phyloP scores from a whole-genome alignment of 345 rosid genomes.

The Cochlearia excelsa region DNA sequence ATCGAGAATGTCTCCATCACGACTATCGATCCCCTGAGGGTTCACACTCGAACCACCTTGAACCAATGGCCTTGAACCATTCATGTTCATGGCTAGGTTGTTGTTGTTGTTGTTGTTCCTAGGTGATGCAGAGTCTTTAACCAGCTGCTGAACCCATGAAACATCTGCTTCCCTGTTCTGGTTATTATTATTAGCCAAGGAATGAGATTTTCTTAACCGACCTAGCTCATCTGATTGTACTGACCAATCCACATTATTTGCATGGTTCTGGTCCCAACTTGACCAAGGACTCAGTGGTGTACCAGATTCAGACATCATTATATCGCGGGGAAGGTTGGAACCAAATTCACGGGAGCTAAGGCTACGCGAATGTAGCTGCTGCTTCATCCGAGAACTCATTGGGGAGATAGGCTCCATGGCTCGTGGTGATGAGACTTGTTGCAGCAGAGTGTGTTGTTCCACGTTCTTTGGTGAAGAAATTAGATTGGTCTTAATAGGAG shows the following conservation, averaged over 20 bases:
- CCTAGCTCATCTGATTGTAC: constrained; percentile 55
- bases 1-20: constrained; percentile 54
- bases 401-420: constrained; percentile 76
- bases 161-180: constrained; percentile 65
- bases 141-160: constrained; percentile 77
- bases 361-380: constrained; percentile 56
- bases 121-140: constrained; percentile 68
- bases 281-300: constrained; percentile 72
- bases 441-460: constrained; percentile 57
- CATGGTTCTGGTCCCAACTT: constrained; percentile 76
- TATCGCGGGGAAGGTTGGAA: constrained; percentile 41
- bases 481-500: constrained; percentile 62
- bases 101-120: constrained; percentile 30
- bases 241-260: constrained; percentile 62
- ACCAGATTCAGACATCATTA: constrained; percentile 38
- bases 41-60: constrained; percentile 39
- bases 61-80: constrained; percentile 35
- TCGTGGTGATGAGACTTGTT: constrained; percentile 60
- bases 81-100: constrained; percentile 36
- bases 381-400: constrained; percentile 53
- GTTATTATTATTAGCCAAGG: constrained; percentile 42
- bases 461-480: constrained; percentile 55
- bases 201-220: constrained; percentile 47
- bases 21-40: constrained; percentile 25
- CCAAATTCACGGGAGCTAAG: constrained; percentile 68